A percentile compares a stretch with the other conserved stretches of the same genome.
Conservation (phyloP, 352 stramenopile genomes). For the Halophytophthora polymorphica region DNA sequence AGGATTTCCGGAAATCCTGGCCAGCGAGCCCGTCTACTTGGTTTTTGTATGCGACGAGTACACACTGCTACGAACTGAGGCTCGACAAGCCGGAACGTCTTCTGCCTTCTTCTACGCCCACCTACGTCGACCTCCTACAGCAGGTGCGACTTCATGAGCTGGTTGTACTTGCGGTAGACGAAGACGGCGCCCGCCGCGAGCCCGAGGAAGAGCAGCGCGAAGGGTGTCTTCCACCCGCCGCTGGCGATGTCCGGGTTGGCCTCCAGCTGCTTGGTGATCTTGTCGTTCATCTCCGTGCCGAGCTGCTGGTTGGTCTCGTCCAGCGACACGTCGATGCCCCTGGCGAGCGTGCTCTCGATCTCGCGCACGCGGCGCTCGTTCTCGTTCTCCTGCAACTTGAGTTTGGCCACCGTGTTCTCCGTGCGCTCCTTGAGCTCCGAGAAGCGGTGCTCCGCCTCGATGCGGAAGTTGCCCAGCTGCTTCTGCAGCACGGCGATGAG, state of each 20-base stretch:
- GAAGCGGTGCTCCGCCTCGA: constrained; percentile 81
- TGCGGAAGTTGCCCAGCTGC: constrained; percentile 73
- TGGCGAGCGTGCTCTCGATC: constrained; percentile 60
- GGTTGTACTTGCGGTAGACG: constrained; percentile 84
- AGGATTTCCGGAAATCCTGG: no score
- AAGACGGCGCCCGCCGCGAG: constrained; percentile 45
- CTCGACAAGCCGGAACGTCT: no score
- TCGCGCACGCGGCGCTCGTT: constrained; percentile 73
- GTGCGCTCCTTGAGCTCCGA: constrained; percentile 85
- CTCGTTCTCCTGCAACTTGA: constrained; percentile 70
- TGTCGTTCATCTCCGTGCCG: constrained; percentile 60
- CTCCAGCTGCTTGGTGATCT: constrained; percentile 76
- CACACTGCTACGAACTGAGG: no score
- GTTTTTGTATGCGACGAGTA: no score
- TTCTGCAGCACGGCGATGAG: constrained; percentile 78
- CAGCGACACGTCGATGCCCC: constrained; percentile 61
- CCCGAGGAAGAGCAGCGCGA: constrained; percentile 62
- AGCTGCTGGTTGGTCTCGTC: constrained; percentile 59
- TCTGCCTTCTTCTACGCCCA: no score
- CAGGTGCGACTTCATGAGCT: constrained; percentile 85
- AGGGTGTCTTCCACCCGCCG: constrained; percentile 77
- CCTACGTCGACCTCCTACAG: constrained; percentile 45
- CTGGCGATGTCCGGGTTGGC: constrained; percentile 59
- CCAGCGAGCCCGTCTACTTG: no score
- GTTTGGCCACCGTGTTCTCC: constrained; percentile 71